Percentiles rank a stretch among this genome's conserved stretches.
Evolutionary conservation across 75 land plant species (phyloP).

Genomic region (Azolla pinnata): DNA sequence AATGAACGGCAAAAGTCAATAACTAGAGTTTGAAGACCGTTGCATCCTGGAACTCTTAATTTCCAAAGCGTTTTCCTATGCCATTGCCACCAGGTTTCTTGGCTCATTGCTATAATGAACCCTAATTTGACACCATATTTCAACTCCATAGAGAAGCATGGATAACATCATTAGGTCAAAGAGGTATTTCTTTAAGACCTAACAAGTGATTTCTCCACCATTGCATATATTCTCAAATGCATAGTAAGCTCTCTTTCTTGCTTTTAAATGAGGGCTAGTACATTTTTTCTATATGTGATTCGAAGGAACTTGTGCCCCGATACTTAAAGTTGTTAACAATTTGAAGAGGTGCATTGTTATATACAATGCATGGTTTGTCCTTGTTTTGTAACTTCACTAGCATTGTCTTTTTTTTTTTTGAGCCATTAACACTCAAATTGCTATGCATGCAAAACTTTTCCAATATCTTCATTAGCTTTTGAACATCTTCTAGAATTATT

Average conservation of each 20-base stretch:
- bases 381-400: neutral
- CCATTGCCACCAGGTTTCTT: too few species aligned
- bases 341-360: neutral
- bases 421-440: neutral
- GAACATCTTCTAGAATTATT: neutral
- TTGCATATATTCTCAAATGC: neutral
- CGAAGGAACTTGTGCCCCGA: neutral
- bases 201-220: neutral
- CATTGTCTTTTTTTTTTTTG: neutral
- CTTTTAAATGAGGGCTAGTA: neutral
- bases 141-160: constrained; percentile 1
- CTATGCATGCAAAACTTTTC: neutral
- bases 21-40: too few species aligned
- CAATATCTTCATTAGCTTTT: neutral
- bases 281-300: neutral
- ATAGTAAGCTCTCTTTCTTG: neutral
- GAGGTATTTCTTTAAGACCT: neutral
- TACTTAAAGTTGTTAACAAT: neutral
- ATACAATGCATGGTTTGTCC: neutral
- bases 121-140: too few species aligned
- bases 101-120: too few species aligned
- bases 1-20: too few species aligned
- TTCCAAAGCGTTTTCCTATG: too few species aligned
- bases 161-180: neutral
- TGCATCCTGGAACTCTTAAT: too few species aligned